phyloP scores from a whole-genome alignment of 192 early-diverging fungal species.

The Gigaspora rosea region DNA sequence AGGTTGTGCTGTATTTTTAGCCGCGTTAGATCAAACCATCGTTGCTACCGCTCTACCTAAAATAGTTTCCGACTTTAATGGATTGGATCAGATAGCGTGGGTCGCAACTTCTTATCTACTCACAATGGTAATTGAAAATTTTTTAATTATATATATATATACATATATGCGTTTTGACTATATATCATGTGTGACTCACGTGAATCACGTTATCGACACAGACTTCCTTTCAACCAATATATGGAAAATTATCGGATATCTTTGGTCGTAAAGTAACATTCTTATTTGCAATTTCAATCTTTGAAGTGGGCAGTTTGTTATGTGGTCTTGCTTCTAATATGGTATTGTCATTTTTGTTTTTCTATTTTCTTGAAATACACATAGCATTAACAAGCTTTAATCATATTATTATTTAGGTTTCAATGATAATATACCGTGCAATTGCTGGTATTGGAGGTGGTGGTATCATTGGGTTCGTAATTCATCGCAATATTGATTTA shows the following conservation, averaged over 20 bases:
- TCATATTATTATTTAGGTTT: neutral
- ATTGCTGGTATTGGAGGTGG: no score
- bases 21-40: no score
- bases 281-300: constrained; percentile 37
- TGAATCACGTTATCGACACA: constrained; percentile 7
- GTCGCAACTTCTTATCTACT: constrained; percentile 74
- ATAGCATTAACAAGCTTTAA: neutral
- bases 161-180: neutral
- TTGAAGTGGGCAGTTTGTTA: constrained; percentile 42
- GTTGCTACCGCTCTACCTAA: no score
- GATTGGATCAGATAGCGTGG: constrained; percentile 60
- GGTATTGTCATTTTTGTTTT: constrained; percentile 7
- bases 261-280: constrained; percentile 51
- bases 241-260: constrained; percentile 81
- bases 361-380: neutral
- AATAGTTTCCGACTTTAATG: no score
- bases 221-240: constrained; percentile 74
- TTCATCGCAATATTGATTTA: neutral
- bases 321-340: constrained; percentile 53
- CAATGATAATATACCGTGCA: neutral
- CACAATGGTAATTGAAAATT: neutral
- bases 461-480: neutral
- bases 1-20: constrained; percentile 28
- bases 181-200: neutral
- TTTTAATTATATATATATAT: neutral